Evolutionary conservation across 2,329 filamentous ascomycete genomes (phyloP), one percentile per base, ranked within the genome.

Genomic region (Mariannaea sp.): DNA sequence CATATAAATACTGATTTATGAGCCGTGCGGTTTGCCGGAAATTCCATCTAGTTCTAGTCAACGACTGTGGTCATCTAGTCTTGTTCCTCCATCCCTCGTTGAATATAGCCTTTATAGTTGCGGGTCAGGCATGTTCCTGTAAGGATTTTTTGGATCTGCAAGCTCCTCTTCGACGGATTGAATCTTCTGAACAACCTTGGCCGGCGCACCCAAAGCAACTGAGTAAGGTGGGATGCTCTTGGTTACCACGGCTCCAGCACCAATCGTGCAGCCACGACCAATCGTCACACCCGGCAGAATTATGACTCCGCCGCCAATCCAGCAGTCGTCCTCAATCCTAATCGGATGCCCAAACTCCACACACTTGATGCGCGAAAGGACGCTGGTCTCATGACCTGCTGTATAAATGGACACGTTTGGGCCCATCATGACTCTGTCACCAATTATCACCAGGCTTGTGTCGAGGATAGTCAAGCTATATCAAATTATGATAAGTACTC

Each of bases 321-420:
- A 83, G 65, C 78, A 81, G 64, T 82, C 79, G 52, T 81, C 74
- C 1, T 74, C 78, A 43, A 83, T 80, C 9, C 58, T 65, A 33
- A 82, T 73, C 3, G 73, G 68, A 12, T 68, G 68, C 0, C 77
- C 79, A 51, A 75, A 81, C 59, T 80, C 78, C 47, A 79, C 69
- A 13, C 69, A 70, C 30, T 79, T 74, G 19, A 78, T 70, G 14
- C 80, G 74, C 2, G 73, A 76, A 47, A 75, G 73, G 1, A 80
- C 75, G 60, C 88, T 87, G 0, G 88, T 75, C 42, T 89, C 88
- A 68, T 94, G 90, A 0, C 84, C 87, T 1, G 83, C 89, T 2
- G 84, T 82, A 66, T 84, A 90, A 49, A 94, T 80, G 43, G 77
- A 82, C 0, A 92, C 87, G 61, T 85, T 86, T 0, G 89, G 87